Evolutionary conservation across 805 yeast genomes (phyloP), one percentile per base, ranked within the genome.

Genomic region (Starmerella gropengiesseri): DNA sequence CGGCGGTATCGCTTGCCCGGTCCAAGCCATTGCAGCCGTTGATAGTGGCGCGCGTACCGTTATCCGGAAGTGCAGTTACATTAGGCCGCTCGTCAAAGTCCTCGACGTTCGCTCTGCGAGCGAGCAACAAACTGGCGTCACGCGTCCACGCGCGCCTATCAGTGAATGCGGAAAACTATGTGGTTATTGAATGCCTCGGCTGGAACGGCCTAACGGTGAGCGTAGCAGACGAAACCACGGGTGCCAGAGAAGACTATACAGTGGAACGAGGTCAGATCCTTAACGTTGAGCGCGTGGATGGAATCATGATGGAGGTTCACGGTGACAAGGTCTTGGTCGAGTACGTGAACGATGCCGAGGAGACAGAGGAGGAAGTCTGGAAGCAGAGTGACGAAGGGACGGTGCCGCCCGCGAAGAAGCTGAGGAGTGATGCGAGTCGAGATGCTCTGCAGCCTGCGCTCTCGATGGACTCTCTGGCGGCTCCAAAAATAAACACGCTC

Each of bases 161-260:
- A 20, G 77, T 71, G 56, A 56, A 65, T 22, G 52, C 64, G 1
- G 56, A 47, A 3, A 63, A 71, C 26, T 53, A 66, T 35, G 59
- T 84, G 34, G 65, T 62, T 13, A 58, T 89, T 39, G 71, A 71
- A 34, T 89, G 96, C 60, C 60, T 75, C 42, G 96, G 97, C 3
- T 73, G 77, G 62, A 89, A 89, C 59, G 95, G 96, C 9, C 63
- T 82, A 39, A 69, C 73, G 8, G 71, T 86, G 16, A 67, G 72
- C 4, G 71, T 84, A 31, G 91, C 94, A 0, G 59, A 43, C 41
- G 50, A 36, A 14, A 69, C 78, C 49, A 64, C 68, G 34, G 70
- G 87, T 37, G 62, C 71, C 45, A 70, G 74, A 46, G 59, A 43
- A 42, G 50, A 37, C n/a, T 70, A 78, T 48, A 65, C 68, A 34